Percentiles rank a stretch among this genome's conserved stretches.
These are phyloP conservation scores for Yamadazyma phyllophila DNA, from an alignment of 805 yeast genomes.

Conservation along the genomic window DNA sequence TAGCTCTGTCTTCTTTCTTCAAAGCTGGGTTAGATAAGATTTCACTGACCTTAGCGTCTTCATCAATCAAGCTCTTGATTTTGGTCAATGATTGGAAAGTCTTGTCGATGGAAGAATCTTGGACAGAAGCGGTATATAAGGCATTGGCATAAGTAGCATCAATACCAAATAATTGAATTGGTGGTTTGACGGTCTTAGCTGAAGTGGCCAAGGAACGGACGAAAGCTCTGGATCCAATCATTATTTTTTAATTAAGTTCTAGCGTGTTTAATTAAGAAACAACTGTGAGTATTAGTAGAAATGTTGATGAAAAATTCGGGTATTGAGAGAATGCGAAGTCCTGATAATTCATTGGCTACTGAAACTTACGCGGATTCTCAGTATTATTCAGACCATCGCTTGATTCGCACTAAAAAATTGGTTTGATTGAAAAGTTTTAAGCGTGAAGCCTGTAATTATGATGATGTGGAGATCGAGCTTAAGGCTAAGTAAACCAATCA, in stretches of 20 bases:
- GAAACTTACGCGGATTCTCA: slow-evolving; percentile 7
- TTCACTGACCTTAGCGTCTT: slow-evolving; percentile 61
- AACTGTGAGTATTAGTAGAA: slow-evolving; percentile 6
- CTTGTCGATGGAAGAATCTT: slow-evolving; percentile 71
- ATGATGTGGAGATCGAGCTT: slow-evolving; percentile 6
- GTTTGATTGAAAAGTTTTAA: slow-evolving; percentile 6
- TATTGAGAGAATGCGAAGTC: slow-evolving; percentile 5
- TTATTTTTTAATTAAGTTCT: background rate
- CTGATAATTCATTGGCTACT: slow-evolving; percentile 12
- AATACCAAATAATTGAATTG: slow-evolving; percentile 90
- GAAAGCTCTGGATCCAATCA: slow-evolving; percentile 16
- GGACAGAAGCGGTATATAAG: slow-evolving; percentile 85
- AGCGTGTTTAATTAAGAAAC: slow-evolving; percentile 2
- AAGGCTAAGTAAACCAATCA: background rate
- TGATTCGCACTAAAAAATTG: slow-evolving; percentile 5
- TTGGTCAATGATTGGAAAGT: slow-evolving; percentile 64
- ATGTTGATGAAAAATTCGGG: slow-evolving; percentile 11
- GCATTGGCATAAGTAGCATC: slow-evolving; percentile 98
- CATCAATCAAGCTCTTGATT: slow-evolving; percentile 51
- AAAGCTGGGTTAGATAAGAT: slow-evolving; percentile 82
- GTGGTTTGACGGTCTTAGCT: slow-evolving; percentile 67
- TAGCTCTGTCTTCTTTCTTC: slow-evolving; percentile 67
- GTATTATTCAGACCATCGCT: slow-evolving; percentile 7
- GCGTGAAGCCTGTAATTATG: background rate
- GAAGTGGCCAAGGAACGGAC: slow-evolving; percentile 74